Conservation (phyloP, 2,329 filamentous ascomycete genomes). For the Periglandula ipomoeae region DNA sequence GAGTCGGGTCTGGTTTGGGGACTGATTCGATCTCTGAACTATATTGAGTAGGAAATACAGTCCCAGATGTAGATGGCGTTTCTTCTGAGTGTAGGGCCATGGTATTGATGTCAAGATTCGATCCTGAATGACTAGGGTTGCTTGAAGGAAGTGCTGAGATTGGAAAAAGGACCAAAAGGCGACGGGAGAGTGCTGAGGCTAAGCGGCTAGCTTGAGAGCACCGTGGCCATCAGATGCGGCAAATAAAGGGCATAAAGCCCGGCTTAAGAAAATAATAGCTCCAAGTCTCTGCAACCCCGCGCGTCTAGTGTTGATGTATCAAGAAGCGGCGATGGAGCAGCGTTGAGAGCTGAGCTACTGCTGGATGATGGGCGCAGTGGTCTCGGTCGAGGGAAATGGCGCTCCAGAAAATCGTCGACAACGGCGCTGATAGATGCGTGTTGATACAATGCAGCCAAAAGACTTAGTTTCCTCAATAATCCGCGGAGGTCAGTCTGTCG, state of each 20-base stretch:
- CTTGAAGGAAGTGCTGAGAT: neutral
- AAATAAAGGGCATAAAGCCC: constrained; percentile 9
- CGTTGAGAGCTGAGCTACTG: neutral
- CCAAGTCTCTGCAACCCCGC: no score
- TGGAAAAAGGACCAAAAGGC: neutral
- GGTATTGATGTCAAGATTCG: neutral
- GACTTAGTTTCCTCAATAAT: neutral
- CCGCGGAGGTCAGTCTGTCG: neutral
- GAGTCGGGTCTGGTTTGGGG: constrained; percentile 17
- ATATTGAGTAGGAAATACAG: constrained; percentile 10
- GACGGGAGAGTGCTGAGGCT: constrained; percentile 12
- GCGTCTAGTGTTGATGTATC: neutral
- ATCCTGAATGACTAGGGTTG: neutral
- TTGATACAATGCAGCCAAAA: neutral
- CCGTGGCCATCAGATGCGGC: constrained; percentile 2
- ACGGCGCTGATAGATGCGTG: no score
- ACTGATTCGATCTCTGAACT: neutral
- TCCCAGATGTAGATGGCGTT: constrained; percentile 19
- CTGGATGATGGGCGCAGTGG: neutral
- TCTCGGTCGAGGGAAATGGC: neutral
- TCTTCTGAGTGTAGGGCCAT: neutral
- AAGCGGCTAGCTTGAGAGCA: neutral
- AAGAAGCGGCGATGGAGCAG: neutral
- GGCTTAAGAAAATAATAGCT: neutral
- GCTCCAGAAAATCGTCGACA: neutral